Percentiles rank a stretch among this genome's conserved stretches.
These are phyloP conservation scores for Limonium bicolor DNA, from an alignment of 148 eudicot genomes.

Conservation along the genomic window DNA sequence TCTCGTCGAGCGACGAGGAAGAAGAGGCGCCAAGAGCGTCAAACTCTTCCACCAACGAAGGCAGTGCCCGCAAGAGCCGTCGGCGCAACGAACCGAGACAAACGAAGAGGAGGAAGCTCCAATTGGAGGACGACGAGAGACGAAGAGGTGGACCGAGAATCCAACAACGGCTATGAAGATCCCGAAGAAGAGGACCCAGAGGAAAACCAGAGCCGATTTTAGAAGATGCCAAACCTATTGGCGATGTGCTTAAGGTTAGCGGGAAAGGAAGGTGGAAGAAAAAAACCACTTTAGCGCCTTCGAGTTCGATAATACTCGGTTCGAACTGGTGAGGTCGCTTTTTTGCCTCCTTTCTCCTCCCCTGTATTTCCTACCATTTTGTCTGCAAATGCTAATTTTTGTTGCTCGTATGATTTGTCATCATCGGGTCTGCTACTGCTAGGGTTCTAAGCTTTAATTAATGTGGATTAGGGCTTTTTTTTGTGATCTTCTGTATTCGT, in stretches of 20 bases:
- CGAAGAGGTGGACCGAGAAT: conserved; percentile 5
- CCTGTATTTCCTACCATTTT: not conserved
- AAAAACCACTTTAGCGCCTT: conserved; percentile 31
- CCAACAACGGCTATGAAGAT: conserved; percentile 2
- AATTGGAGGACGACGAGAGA: conserved; percentile 8
- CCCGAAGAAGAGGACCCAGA: conserved; percentile 15
- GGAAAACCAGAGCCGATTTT: conserved; percentile 24
- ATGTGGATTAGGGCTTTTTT: too few relatives aligned
- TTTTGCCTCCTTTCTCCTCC: not conserved
- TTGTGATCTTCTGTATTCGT: too few relatives aligned
- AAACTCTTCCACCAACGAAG: conserved; percentile 16
- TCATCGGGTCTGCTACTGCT: too few relatives aligned
- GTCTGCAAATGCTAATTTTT: too few relatives aligned
- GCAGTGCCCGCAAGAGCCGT: conserved; percentile 9
- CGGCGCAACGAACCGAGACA: conserved; percentile 10
- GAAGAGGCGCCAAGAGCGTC: conserved; percentile 21
- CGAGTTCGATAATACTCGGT: conserved; percentile 51
- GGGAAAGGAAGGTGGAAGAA: conserved; percentile 42
- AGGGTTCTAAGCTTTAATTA: not conserved
- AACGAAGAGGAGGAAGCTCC: conserved; percentile 15
- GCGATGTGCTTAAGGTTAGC: conserved; percentile 51
- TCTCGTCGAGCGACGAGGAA: conserved; percentile 64
- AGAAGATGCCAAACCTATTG: conserved; percentile 49
- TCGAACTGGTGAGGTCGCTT: conserved; percentile 42
- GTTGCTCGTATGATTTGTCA: not conserved